These are phyloP conservation scores for Suillus subalutaceus DNA, from an alignment of 768 basidiomycete species.

Conservation along the genomic window DNA sequence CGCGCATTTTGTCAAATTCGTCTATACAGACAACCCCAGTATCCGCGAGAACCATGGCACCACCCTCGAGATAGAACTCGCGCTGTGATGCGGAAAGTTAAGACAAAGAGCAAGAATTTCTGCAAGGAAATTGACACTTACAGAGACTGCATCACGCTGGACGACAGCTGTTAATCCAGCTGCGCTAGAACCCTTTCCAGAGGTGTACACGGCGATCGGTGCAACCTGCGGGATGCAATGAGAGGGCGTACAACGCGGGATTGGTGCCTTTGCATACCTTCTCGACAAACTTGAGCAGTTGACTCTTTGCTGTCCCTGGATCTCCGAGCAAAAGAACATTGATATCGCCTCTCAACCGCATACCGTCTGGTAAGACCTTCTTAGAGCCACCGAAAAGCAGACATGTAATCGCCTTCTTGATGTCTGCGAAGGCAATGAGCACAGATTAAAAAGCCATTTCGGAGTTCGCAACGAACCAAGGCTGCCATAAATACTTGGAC, in stretches of 20 bases:
- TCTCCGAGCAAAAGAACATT: constrained; percentile 96
- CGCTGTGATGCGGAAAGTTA: constrained; percentile 51
- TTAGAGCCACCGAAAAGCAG: constrained; percentile 97
- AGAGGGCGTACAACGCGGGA: constrained; percentile 7
- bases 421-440: constrained; percentile 59
- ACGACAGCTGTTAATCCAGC: constrained; percentile 98
- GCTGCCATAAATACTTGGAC: constrained; percentile 96
- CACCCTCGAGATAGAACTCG: constrained; percentile 98
- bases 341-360: constrained; percentile 96
- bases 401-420: constrained; percentile 97
- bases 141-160: constrained; percentile 89
- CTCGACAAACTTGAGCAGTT: constrained; percentile 97
- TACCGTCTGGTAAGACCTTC: constrained; percentile 95
- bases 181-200: constrained; percentile 97
- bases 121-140: constrained; percentile 42
- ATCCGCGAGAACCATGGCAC: constrained; percentile 99
- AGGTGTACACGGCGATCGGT: constrained; percentile 97
- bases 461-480: constrained; percentile 54
- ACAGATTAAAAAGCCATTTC: not conserved
- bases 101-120: constrained; percentile 9
- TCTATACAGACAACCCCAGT: constrained; percentile 99
- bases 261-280: constrained; percentile 52
- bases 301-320: constrained; percentile 98
- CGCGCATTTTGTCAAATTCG: constrained; percentile 99
- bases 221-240: constrained; percentile 63